These are phyloP conservation scores for Podaxis mareebaensis DNA, from an alignment of 768 basidiomycete genomes.

Conservation along the genomic window DNA sequence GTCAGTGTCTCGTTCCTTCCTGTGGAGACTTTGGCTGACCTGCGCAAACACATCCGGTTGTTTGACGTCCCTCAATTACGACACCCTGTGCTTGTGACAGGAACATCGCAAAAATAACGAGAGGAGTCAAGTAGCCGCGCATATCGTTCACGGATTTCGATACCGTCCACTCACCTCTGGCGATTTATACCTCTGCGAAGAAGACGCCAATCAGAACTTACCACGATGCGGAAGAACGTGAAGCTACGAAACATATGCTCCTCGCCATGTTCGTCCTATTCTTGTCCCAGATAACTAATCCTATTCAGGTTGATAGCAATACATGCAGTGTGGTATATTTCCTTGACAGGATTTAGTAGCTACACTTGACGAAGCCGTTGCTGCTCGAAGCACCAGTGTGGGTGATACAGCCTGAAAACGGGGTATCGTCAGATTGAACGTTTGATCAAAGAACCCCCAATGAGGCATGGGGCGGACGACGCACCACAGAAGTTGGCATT, in stretches of 20 bases:
- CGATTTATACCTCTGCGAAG: not conserved
- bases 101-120: not conserved
- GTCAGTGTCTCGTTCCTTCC: not conserved
- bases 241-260: not conserved
- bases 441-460: not conserved
- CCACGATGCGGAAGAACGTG: not conserved
- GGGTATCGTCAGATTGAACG: not conserved
- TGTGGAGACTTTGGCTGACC: not conserved
- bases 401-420: not conserved
- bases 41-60: slow-evolving; percentile 1
- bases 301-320: not conserved
- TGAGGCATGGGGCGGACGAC: not conserved
- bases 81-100: not conserved
- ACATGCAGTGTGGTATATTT: not conserved
- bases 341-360: not conserved
- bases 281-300: not conserved
- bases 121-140: not conserved
- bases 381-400: not conserved
- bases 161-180: not conserved
- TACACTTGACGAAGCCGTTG: not conserved
- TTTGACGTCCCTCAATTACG: not conserved
- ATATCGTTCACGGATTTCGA: not conserved
- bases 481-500: not conserved
- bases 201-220: not conserved
- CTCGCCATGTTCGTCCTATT: not conserved